Percentiles rank a stretch among this genome's conserved stretches.
Conservation (phyloP, 768 basidiomycete genomes). For the Hysterangium stoloniferum region DNA sequence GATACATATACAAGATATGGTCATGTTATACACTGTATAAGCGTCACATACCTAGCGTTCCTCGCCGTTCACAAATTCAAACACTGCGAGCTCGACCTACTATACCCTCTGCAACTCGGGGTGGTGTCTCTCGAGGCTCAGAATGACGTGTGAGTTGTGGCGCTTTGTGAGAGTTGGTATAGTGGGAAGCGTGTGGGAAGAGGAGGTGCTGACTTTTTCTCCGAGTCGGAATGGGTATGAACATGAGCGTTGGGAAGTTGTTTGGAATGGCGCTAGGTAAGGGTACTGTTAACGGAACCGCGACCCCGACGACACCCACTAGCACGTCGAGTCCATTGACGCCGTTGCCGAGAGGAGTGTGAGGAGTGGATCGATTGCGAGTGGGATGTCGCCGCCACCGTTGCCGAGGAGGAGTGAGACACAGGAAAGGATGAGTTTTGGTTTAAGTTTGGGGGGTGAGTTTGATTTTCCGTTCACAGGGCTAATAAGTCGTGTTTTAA, state of each 20-base stretch:
- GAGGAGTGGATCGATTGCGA: conserved; percentile 8
- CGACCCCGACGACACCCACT: no score
- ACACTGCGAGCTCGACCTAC: conserved; percentile 33
- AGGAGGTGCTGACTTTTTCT: conserved; percentile 42
- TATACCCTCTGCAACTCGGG: conserved; percentile 78
- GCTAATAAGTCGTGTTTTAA: no score
- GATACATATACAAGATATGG: no score
- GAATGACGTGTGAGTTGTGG: conserved; percentile 88
- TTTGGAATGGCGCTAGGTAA: conserved; percentile 64
- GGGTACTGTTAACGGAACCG: conserved; percentile 55
- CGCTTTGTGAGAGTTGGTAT: conserved; percentile 76
- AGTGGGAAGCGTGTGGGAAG: conserved; percentile 85
- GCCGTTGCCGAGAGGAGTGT: no score
- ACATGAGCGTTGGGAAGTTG: conserved; percentile 29
- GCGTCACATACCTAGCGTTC: no score
- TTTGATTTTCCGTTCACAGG: no score
- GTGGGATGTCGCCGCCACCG: conserved; percentile 32
- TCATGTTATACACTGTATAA: no score
- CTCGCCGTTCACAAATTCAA: conserved; percentile 27
- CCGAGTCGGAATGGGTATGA: conserved; percentile 18
- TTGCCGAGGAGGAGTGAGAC: conserved; percentile 43
- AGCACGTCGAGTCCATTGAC: no score
- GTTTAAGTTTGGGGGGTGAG: no score
- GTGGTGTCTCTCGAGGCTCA: conserved; percentile 81
- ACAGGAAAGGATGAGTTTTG: conserved; percentile 23